These are phyloP conservation scores for Huntiella decipiens DNA, from an alignment of 2,329 filamentous ascomycete species.

Conservation along the genomic window DNA sequence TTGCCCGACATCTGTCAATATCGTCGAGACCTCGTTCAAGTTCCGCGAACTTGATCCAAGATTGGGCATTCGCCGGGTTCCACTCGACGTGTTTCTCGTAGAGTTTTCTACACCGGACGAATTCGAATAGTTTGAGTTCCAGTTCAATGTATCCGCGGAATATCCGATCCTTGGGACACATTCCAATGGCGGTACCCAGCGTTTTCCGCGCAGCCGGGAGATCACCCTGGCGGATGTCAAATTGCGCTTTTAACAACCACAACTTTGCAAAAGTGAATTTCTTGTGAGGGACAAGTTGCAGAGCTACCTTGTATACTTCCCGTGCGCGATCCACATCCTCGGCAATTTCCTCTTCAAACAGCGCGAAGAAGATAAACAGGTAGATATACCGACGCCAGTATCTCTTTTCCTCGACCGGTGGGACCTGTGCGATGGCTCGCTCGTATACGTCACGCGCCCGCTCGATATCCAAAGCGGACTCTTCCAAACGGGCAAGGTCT, in stretches of 20 bases:
- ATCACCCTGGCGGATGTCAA: slow-evolving; percentile 75
- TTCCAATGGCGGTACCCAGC: slow-evolving; percentile 73
- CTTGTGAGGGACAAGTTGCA: slow-evolving; percentile 81
- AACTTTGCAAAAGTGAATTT: slow-evolving; percentile 95
- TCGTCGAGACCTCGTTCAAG: slow-evolving; percentile 85
- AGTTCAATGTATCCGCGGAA: slow-evolving; percentile 88
- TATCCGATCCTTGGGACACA: slow-evolving; percentile 88
- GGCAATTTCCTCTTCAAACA: slow-evolving; percentile 82
- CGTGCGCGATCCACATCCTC: slow-evolving; percentile 60
- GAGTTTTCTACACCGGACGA: slow-evolving; percentile 71
- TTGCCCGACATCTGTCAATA: slow-evolving; percentile 66
- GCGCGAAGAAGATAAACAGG: slow-evolving; percentile 90
- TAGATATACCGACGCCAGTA: slow-evolving; percentile 97
- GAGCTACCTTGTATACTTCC: slow-evolving; percentile 78
- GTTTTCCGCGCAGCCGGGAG: slow-evolving; percentile 69
- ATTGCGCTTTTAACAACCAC: slow-evolving; percentile 85
- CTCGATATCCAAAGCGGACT: slow-evolving; percentile 63
- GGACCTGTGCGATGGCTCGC: slow-evolving; percentile 83
- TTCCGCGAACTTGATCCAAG: slow-evolving; percentile 93
- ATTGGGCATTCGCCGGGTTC: slow-evolving; percentile 76
- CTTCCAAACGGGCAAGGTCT: slow-evolving; percentile 80
- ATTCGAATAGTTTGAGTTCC: slow-evolving; percentile 87
- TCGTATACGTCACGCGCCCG: slow-evolving; percentile 87
- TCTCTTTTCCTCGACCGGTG: slow-evolving; percentile 86
- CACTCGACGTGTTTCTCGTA: slow-evolving; percentile 90